Percentiles rank a stretch among this genome's conserved stretches.
phyloP scores from a whole-genome alignment of 129 eudicot genomes.

The Centaurea solstitialis region DNA sequence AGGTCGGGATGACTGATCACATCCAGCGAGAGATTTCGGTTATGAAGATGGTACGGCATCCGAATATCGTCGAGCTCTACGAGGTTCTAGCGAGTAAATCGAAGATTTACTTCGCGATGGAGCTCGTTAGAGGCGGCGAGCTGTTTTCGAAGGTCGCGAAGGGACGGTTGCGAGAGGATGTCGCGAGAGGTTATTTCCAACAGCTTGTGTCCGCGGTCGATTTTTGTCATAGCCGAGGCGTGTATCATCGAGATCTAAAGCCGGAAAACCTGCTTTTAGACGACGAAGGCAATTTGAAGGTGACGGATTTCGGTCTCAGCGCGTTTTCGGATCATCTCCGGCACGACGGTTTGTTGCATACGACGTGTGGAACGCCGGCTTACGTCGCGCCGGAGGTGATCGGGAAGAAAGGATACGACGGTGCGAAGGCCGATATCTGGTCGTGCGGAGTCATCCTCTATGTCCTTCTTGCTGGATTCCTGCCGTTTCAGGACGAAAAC shows the following conservation, averaged over 20 bases:
- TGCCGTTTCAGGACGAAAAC: conserved; percentile 85
- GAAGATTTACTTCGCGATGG: conserved; percentile 87
- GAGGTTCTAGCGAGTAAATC: conserved; percentile 87
- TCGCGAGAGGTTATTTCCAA: conserved; percentile 72
- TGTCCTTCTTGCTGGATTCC: conserved; percentile 78
- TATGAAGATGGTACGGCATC: conserved; percentile 80
- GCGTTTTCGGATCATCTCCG: conserved; percentile 67
- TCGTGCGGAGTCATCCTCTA: conserved; percentile 89
- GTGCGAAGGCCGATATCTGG: conserved; percentile 88
- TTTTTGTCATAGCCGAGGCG: conserved; percentile 94
- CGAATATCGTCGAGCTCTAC: conserved; percentile 76
- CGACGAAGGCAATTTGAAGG: conserved; percentile 72
- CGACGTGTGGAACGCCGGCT: conserved; percentile 91
- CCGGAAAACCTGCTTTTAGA: conserved; percentile 82
- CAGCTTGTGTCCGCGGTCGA: conserved; percentile 89
- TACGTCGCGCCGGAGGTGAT: conserved; percentile 94
- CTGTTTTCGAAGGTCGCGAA: conserved; percentile 58
- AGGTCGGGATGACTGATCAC: conserved; percentile 79
- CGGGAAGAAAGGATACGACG: conserved; percentile 79
- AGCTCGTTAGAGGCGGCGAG: conserved; percentile 88
- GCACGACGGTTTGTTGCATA: conserved; percentile 76
- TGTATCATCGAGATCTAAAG: conserved; percentile 83
- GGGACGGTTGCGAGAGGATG: conserved; percentile 65
- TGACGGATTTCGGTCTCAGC: conserved; percentile 87
- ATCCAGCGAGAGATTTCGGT: conserved; percentile 81